A percentile compares a stretch with the other conserved stretches of the same genome.
Conservation (phyloP, 257 asterid species). For the Rubia yunnanensis region DNA sequence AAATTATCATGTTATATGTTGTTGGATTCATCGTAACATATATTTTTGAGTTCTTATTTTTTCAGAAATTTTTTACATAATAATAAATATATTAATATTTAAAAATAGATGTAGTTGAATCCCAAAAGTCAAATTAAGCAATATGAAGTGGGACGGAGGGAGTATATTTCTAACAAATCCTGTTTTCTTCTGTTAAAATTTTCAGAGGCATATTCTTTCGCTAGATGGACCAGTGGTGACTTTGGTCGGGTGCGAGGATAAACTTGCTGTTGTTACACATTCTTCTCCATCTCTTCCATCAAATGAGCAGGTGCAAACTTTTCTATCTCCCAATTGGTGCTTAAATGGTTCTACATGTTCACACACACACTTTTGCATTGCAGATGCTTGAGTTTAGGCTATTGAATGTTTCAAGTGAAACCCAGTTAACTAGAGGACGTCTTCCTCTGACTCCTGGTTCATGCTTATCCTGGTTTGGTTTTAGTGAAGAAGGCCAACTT, state of each 20-base stretch:
- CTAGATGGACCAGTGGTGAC: conserved; percentile 96
- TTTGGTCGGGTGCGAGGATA: conserved; percentile 78
- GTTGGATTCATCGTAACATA: too few species aligned
- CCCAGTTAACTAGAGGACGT: conserved; percentile 50
- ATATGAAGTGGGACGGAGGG: too few species aligned
- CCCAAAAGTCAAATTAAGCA: too few species aligned
- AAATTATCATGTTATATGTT: too few species aligned
- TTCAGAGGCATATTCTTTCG: conserved; percentile 57
- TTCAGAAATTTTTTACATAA: too few species aligned
- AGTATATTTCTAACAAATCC: conserved; percentile 9
- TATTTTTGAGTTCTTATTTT: too few species aligned
- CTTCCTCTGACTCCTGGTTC: conserved; percentile 96
- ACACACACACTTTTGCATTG: conserved; percentile 14
- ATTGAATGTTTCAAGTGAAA: conserved; percentile 45
- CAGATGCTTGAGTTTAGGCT: conserved; percentile 91
- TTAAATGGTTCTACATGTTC: conserved; percentile 5
- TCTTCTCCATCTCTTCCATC: conserved; percentile 76
- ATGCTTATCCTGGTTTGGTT: conserved; percentile 80
- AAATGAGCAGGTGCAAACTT: conserved; percentile 62
- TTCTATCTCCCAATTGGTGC: neutral
- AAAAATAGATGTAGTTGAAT: too few species aligned
- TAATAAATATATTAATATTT: too few species aligned
- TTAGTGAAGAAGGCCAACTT: conserved; percentile 85
- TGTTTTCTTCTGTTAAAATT: conserved; percentile 19
- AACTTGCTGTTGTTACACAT: conserved; percentile 81